These are phyloP conservation scores for Trichosporon sp. DNA, from an alignment of 1,284 basidiomycete species.

Conservation along the genomic window DNA sequence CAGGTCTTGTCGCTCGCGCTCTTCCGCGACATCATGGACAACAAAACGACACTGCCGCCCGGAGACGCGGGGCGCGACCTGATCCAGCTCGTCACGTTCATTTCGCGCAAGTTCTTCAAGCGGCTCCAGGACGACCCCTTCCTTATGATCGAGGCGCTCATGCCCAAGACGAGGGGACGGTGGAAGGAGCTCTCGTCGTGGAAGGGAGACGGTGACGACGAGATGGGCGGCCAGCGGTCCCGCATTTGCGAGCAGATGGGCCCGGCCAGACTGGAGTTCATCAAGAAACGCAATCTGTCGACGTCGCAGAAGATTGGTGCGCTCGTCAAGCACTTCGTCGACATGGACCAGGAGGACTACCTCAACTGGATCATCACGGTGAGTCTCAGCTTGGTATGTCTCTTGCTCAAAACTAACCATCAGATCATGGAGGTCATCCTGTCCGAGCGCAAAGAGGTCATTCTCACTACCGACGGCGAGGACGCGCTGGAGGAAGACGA, in stretches of 20 bases:
- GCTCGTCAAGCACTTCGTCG: constrained; percentile 71
- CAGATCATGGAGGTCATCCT: constrained; percentile 72
- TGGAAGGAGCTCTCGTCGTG: constrained; percentile 84
- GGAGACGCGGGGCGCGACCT: constrained; percentile 81
- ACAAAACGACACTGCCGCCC: constrained; percentile 72
- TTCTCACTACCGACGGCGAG: constrained; percentile 69
- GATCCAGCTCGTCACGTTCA: constrained; percentile 74
- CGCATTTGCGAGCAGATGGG: constrained; percentile 57
- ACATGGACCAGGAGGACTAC: constrained; percentile 66
- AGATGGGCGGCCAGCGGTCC: constrained; percentile 55
- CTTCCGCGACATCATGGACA: constrained; percentile 78
- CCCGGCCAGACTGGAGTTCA: constrained; percentile 72
- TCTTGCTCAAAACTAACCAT: constrained; percentile 19
- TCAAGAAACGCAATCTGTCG: constrained; percentile 73
- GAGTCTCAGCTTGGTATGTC: constrained; percentile 43
- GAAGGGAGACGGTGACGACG: constrained; percentile 48
- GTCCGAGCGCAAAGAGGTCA: constrained; percentile 67
- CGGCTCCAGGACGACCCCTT: constrained; percentile 76
- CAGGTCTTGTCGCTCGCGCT: constrained; percentile 82
- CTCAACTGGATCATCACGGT: constrained; percentile 81
- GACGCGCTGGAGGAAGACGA: constrained; percentile 54
- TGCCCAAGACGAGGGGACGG: constrained; percentile 79
- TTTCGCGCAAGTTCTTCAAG: constrained; percentile 90
- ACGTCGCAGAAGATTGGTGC: constrained; percentile 88
- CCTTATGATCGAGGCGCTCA: constrained; percentile 83